These are phyloP conservation scores for Hypoxylon lienhwacheense DNA, from an alignment of 495 filamentous ascomycete species.

Conservation along the genomic window DNA sequence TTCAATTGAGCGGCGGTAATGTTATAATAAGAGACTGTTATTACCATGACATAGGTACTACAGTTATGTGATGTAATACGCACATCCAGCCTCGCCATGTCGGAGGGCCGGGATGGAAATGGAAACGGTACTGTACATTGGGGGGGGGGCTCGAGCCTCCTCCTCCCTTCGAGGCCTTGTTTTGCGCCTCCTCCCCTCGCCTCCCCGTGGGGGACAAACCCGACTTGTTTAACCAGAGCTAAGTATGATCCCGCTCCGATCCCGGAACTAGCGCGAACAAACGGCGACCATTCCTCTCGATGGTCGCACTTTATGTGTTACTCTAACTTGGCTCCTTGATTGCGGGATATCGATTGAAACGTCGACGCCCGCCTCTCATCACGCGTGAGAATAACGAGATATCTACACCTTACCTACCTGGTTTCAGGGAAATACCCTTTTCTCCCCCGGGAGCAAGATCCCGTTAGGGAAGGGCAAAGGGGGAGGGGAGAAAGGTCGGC, in stretches of 20 bases:
- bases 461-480: no score
- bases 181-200: not conserved
- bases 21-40: constrained; percentile 20
- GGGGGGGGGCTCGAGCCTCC: no score
- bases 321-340: not conserved
- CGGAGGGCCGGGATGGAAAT: constrained; percentile 14
- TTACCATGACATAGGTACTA: not conserved
- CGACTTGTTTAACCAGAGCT: constrained; percentile 3
- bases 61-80: constrained; percentile 20
- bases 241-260: constrained; percentile 13
- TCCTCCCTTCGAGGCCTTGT: no score
- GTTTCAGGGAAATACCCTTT: no score
- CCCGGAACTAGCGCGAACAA: constrained; percentile 2
- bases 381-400: not conserved
- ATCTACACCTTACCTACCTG: not conserved
- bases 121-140: no score
- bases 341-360: no score
- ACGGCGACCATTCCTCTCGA: not conserved
- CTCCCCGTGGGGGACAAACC: constrained; percentile 15
- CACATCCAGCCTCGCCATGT: constrained; percentile 28
- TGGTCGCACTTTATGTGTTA: no score
- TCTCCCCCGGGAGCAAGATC: no score
- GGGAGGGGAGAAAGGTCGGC: not conserved
- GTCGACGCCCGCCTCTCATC: no score
- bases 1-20: no score